phyloP scores from a whole-genome alignment of 768 basidiomycete species.

The Hortiboletus campestris region DNA sequence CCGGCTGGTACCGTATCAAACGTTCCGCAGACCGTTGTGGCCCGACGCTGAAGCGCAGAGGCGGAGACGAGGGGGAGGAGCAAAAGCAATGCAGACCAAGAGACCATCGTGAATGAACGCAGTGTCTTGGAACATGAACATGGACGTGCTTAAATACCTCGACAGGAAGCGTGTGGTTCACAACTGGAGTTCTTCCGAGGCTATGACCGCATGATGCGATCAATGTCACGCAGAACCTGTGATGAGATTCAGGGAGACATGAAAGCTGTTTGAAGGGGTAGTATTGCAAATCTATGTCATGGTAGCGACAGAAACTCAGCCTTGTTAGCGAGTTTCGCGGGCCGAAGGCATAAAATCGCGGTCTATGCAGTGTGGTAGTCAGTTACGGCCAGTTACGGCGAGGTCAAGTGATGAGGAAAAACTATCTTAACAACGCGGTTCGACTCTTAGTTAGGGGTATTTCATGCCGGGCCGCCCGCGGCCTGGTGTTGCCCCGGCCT shows the following conservation, averaged over 20 bases:
- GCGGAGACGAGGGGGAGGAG: background rate
- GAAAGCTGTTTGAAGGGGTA: background rate
- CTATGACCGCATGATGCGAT: background rate
- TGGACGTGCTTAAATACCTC: constrained; percentile 5
- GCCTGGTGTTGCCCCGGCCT: background rate
- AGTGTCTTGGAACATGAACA: background rate
- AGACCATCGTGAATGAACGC: background rate
- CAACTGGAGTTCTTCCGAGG: background rate
- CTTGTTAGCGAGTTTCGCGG: background rate
- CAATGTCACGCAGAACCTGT: background rate
- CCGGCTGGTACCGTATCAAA: constrained; percentile 41
- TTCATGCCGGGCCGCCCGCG: background rate
- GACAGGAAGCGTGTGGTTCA: background rate
- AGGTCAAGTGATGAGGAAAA: background rate
- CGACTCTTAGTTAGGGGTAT: background rate
- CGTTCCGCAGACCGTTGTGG: background rate
- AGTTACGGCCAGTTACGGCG: background rate
- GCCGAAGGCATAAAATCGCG: background rate
- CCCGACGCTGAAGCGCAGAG: background rate
- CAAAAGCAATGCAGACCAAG: background rate
- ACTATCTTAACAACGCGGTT: background rate
- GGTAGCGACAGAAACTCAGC: background rate
- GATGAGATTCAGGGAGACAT: background rate
- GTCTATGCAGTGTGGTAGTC: background rate
- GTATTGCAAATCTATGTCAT: background rate